Evolutionary conservation across 176 grass and related monocot species (phyloP), one percentile per base, ranked within the genome.

Genomic region (Ananas comosus): DNA sequence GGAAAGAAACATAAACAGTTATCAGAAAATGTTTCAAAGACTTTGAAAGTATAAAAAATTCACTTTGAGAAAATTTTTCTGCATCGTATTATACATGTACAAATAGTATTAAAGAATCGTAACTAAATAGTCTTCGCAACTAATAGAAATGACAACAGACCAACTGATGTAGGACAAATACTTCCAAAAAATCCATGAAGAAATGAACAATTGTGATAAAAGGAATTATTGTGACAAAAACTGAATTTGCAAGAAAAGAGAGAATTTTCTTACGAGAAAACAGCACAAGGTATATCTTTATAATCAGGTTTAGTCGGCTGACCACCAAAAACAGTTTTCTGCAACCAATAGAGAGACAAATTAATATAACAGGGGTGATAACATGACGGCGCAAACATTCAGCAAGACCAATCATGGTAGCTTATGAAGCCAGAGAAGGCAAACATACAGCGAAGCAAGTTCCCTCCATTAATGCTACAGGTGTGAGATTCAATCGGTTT

Each of bases 301-400:
- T 97, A 28, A 86, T 97, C 89, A 79, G 94, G 94, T 70, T 92
- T 97, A 72, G 58, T 77, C 73, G 78, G 80, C 80, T 90, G 74
- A 10, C 89, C 89, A 77, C 89, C 94, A 81, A 97, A 97, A 50
- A 97, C 86, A 72, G 86, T 92, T 97, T 97, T 97, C 94, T 97
- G 79, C 49, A 75, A 64, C 64, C 49, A 76, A 78, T 73, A 28
- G 16, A 58, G 12, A 23, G 67, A 65, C 48, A 51, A 66, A 81
- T 79, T 19, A 75, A 42, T 13, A 64, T 59, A 14, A 59, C 19
- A 59, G 19, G 50, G 69, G 49, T 16, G 56, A 57, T 53, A 72
- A 12, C 52, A 71, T 51, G 49, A 33, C 16, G 17, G 53, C 51
- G 9, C 49, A 71, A 71, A 71, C 23, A 14, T 25, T 53, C 63